Conservation (phyloP, 1,284 basidiomycete genomes). For the Sanghuangporus sanghuang region DNA sequence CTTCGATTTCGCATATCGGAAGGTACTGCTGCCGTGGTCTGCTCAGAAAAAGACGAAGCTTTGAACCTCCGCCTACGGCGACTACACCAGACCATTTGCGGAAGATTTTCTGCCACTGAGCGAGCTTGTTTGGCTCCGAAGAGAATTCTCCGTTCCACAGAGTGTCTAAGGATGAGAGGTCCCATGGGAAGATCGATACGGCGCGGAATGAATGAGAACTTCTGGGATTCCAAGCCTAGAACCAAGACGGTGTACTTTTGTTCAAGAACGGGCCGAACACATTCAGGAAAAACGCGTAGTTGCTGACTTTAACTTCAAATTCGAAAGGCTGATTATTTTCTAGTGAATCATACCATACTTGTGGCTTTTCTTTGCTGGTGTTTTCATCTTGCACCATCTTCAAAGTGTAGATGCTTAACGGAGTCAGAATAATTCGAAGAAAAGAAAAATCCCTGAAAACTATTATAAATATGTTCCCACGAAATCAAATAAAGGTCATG, state of each 20-base stretch:
- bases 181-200: slow-evolving; percentile 16
- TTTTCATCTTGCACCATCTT: neutral
- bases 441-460: neutral
- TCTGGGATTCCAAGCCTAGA: neutral
- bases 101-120: slow-evolving; percentile 11
- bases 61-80: slow-evolving; percentile 14
- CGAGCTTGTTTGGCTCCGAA: slow-evolving; percentile 1
- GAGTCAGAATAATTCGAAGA: neutral
- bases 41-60: slow-evolving; percentile 11
- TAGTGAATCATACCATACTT: slow-evolving; percentile 7
- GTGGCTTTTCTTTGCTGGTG: neutral
- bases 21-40: slow-evolving; percentile 10
- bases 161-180: neutral
- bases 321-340: slow-evolving; percentile 6
- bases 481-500: neutral
- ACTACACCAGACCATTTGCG: slow-evolving; percentile 15
- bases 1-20: slow-evolving; percentile 10
- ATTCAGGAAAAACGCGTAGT: neutral
- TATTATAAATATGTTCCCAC: neutral
- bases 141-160: slow-evolving; percentile 14
- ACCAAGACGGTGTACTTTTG: neutral
- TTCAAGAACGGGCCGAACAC: neutral
- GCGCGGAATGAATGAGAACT: neutral
- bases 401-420: neutral
- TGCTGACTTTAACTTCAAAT: slow-evolving; percentile 8